These are phyloP conservation scores for Boletus vinaceobasis DNA, from an alignment of 768 basidiomycete genomes.

Conservation along the genomic window DNA sequence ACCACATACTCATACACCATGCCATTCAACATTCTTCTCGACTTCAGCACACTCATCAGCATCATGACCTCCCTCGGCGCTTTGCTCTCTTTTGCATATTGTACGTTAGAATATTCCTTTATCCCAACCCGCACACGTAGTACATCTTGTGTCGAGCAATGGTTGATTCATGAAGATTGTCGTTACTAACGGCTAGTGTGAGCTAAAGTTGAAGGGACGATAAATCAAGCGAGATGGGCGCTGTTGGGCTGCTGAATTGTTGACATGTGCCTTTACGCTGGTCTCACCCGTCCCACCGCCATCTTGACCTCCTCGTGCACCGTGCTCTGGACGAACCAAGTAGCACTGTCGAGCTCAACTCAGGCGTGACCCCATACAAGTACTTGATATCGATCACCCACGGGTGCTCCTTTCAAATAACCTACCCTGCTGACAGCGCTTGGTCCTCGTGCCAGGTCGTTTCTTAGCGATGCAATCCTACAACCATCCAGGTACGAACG, in stretches of 20 bases:
- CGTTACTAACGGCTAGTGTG: background rate
- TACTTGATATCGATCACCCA: background rate
- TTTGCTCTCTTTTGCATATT: slow-evolving; percentile 37
- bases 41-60: slow-evolving; percentile 28
- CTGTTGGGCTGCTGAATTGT: slow-evolving; percentile 4
- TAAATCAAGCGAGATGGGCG: slow-evolving; percentile 24
- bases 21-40: slow-evolving; percentile 26
- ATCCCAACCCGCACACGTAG: slow-evolving; percentile 11
- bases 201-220: background rate
- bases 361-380: background rate
- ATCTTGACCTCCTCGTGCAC: background rate
- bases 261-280: background rate
- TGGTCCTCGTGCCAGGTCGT: background rate
- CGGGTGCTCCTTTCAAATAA: background rate
- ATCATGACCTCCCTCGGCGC: slow-evolving; percentile 25
- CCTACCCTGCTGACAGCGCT: background rate
- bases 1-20: slow-evolving; percentile 33
- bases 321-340: background rate
- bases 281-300: background rate
- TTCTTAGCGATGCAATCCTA: slow-evolving; percentile 28
- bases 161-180: slow-evolving; percentile 5
- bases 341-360: background rate
- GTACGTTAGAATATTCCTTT: slow-evolving; percentile 42
- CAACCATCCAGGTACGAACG: slow-evolving; percentile 27
- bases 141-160: slow-evolving; percentile 4